Percentiles rank a stretch among this genome's conserved stretches.
These are phyloP conservation scores for Viridothelium virens DNA, from an alignment of 495 filamentous ascomycete species.

Conservation along the genomic window DNA sequence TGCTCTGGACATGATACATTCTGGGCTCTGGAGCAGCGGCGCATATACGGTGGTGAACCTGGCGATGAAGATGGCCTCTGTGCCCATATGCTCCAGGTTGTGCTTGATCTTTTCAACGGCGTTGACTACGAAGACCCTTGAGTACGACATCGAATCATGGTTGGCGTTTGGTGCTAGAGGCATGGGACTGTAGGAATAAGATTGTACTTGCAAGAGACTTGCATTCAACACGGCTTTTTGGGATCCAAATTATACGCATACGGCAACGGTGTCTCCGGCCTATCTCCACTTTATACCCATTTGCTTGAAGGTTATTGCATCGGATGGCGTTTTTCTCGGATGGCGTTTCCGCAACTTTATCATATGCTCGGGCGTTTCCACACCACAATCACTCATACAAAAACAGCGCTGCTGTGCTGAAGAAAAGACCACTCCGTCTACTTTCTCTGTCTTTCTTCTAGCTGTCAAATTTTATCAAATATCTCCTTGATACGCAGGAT, in stretches of 20 bases:
- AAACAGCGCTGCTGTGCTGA: not conserved
- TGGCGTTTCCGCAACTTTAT: not conserved
- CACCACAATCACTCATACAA: too few species aligned
- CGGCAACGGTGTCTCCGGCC: slow-evolving; percentile 10
- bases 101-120: slow-evolving; percentile 34
- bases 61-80: slow-evolving; percentile 30
- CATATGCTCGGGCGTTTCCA: not conserved
- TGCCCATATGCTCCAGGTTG: slow-evolving; percentile 35
- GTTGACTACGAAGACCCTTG: slow-evolving; percentile 34
- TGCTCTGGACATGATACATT: not conserved
- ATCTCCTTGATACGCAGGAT: not conserved
- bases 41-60: slow-evolving; percentile 30
- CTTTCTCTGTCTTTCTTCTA: not conserved
- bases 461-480: not conserved
- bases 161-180: not conserved
- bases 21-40: slow-evolving; percentile 15
- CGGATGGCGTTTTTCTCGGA: not conserved
- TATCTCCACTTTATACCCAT: not conserved
- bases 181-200: not conserved
- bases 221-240: not conserved
- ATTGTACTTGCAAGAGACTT: slow-evolving; percentile 4
- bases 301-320: too few species aligned
- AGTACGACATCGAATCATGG: not conserved
- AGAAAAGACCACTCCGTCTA: not conserved
- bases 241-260: not conserved